Percentiles rank a stretch among this genome's conserved stretches.
phyloP scores from a whole-genome alignment of 2,329 filamentous ascomycete genomes.

The Microdochium bolleyi region DNA sequence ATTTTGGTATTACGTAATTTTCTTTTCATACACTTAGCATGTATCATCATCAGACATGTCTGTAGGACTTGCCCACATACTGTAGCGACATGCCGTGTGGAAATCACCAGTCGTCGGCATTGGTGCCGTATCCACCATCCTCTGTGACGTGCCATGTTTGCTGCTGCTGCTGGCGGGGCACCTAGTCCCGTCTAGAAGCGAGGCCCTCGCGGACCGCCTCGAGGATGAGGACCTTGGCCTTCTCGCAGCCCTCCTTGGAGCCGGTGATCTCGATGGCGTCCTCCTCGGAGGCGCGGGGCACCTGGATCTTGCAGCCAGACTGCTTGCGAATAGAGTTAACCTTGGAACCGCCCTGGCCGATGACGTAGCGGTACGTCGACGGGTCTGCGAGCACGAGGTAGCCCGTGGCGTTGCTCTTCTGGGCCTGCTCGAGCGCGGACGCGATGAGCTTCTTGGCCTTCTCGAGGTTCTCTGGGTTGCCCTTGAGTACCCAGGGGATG shows the following conservation, averaged over 20 bases:
- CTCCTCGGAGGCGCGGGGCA: slow-evolving; percentile 69
- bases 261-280: slow-evolving; percentile 85
- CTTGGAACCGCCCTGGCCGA: slow-evolving; percentile 81
- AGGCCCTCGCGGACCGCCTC: slow-evolving; percentile 64
- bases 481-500: slow-evolving; percentile 86
- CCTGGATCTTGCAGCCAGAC: slow-evolving; percentile 89
- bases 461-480: slow-evolving; percentile 67
- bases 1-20: no score
- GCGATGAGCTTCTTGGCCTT: slow-evolving; percentile 73
- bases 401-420: slow-evolving; percentile 65
- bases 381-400: slow-evolving; percentile 89
- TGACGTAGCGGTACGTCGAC: slow-evolving; percentile 79
- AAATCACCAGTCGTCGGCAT: neutral
- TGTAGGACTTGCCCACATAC: no score
- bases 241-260: slow-evolving; percentile 69
- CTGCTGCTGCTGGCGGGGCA: slow-evolving; percentile 2
- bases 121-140: neutral
- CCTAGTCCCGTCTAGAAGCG: slow-evolving; percentile 19
- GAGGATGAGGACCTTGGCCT: slow-evolving; percentile 82
- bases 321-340: slow-evolving; percentile 90
- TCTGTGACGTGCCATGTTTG: neutral
- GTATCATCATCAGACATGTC: no score
- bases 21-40: no score
- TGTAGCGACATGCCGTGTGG: no score
- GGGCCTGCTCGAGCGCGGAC: slow-evolving; percentile 63